Evolutionary conservation across 352 stramenopile species (phyloP).

Genomic region (Phytophthora melonis): DNA sequence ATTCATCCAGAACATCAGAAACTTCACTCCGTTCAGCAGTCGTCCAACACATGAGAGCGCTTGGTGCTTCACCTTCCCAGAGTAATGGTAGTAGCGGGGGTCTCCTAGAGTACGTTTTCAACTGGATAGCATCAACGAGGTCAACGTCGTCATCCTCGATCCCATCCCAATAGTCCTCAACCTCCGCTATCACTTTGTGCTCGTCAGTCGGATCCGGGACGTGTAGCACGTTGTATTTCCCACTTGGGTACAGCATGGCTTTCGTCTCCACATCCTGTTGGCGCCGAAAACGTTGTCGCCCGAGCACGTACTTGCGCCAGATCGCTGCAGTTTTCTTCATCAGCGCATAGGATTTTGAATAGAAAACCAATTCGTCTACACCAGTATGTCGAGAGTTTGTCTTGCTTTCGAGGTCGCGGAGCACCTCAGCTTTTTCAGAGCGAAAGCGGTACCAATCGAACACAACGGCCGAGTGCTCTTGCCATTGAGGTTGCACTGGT

Average conservation of each 20-base stretch:
- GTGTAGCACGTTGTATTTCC: slow-evolving; percentile 44
- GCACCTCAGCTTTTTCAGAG: slow-evolving; percentile 27
- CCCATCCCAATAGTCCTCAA: slow-evolving; percentile 14
- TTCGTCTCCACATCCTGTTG: slow-evolving; percentile 23
- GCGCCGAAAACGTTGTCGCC: slow-evolving; percentile 30
- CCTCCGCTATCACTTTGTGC: slow-evolving; percentile 1
- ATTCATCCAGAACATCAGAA: slow-evolving; percentile 31
- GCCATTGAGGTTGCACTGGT: slow-evolving; percentile 33
- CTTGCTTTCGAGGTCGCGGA: slow-evolving; percentile 14
- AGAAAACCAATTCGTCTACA: slow-evolving; percentile 56
- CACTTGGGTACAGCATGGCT: slow-evolving; percentile 24
- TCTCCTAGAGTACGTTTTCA: slow-evolving; percentile 20
- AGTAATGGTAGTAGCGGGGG: slow-evolving; percentile 30
- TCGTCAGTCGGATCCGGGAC: slow-evolving; percentile 22
- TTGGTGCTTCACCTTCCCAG: slow-evolving; percentile 37
- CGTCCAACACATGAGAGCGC: slow-evolving; percentile 36
- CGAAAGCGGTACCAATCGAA: slow-evolving; percentile 48
- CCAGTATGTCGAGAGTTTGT: neutral
- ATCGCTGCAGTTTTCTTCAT: slow-evolving; percentile 58
- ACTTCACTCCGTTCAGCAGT: slow-evolving; percentile 20
- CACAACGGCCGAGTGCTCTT: slow-evolving; percentile 22
- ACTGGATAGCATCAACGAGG: slow-evolving; percentile 22
- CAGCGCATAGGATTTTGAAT: slow-evolving; percentile 54
- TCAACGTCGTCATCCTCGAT: slow-evolving; percentile 33
- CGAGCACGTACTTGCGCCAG: slow-evolving; percentile 47